phyloP scores from a whole-genome alignment of 345 rosid species.

The Boechera retrofracta region DNA sequence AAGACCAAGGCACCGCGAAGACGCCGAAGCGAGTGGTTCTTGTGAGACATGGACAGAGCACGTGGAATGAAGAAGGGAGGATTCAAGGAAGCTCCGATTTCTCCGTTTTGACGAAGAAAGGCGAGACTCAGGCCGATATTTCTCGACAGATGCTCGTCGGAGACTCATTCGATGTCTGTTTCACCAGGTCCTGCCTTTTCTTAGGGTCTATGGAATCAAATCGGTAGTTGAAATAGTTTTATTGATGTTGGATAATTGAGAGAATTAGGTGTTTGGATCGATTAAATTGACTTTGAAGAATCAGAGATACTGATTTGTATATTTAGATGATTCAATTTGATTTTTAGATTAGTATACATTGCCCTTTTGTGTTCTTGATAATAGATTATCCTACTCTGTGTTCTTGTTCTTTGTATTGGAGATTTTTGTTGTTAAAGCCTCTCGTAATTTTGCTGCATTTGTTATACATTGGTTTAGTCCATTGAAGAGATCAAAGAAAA shows the following conservation, averaged over 20 bases:
- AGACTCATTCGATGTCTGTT: conserved; percentile 83
- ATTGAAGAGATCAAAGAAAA: conserved; percentile 74
- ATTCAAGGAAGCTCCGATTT: conserved; percentile 96
- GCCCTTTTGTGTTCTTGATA: background rate
- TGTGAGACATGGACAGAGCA: conserved; percentile 98
- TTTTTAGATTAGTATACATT: background rate
- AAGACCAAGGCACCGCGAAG: conserved; percentile 43
- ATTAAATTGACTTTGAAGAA: no score
- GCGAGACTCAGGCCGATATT: conserved; percentile 88
- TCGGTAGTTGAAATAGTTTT: background rate
- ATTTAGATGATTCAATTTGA: background rate
- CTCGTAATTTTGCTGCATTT: background rate
- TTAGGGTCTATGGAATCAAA: background rate
- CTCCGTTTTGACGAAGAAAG: conserved; percentile 83
- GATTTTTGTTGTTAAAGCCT: background rate
- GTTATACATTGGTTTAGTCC: conserved; percentile 56
- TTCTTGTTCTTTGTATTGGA: background rate
- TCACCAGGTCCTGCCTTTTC: conserved; percentile 58
- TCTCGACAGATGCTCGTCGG: conserved; percentile 86
- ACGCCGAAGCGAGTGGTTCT: conserved; percentile 81
- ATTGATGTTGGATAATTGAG: conserved; percentile 15
- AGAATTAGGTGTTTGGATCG: background rate
- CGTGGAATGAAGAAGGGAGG: conserved; percentile 92
- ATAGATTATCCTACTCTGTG: background rate
- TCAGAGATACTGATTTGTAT: no score